Evolutionary conservation across 345 rosid genomes (phyloP).

Genomic region (Eutrema yunnanense): DNA sequence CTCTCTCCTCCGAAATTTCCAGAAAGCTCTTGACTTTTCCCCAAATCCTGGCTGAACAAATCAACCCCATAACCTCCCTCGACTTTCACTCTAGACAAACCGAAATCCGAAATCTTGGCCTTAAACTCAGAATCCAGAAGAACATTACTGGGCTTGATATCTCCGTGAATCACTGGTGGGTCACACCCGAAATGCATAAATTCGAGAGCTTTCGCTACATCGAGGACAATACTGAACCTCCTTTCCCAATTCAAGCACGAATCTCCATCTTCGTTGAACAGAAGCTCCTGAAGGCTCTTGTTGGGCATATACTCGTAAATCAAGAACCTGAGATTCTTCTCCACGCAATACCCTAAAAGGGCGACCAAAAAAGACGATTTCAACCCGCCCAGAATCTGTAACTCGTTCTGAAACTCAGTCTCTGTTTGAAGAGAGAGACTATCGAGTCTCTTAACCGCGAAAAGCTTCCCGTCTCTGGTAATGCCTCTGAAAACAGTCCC

Average conservation of each 20-base stretch:
- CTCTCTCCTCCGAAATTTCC: conserved; percentile 55
- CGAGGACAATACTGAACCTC: conserved; percentile 61
- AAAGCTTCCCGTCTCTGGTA: conserved; percentile 64
- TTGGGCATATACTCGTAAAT: conserved; percentile 96
- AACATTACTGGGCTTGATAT: conserved; percentile 91
- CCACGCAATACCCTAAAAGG: conserved; percentile 83
- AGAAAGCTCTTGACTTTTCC: conserved; percentile 73
- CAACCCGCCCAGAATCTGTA: conserved; percentile 86
- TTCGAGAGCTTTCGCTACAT: conserved; percentile 83
- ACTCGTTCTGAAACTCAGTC: conserved; percentile 92
- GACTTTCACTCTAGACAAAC: conserved; percentile 79
- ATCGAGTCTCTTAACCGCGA: conserved; percentile 82
- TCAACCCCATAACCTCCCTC: conserved; percentile 78
- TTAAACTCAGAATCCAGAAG: conserved; percentile 74
- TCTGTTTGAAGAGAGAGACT: conserved; percentile 58
- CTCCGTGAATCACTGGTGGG: conserved; percentile 97
- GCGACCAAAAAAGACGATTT: conserved; percentile 74
- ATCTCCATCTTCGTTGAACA: conserved; percentile 51
- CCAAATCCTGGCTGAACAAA: conserved; percentile 79
- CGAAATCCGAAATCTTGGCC: conserved; percentile 93
- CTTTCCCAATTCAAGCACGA: conserved; percentile 67
- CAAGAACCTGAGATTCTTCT: conserved; percentile 63
- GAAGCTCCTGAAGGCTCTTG: conserved; percentile 76
- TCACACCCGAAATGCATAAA: conserved; percentile 84
- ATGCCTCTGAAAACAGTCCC: conserved; percentile 89